Base-by-base conservation (phyloP, 305 asterid genomes). In the Stenogyne calaminthoides region DNA sequence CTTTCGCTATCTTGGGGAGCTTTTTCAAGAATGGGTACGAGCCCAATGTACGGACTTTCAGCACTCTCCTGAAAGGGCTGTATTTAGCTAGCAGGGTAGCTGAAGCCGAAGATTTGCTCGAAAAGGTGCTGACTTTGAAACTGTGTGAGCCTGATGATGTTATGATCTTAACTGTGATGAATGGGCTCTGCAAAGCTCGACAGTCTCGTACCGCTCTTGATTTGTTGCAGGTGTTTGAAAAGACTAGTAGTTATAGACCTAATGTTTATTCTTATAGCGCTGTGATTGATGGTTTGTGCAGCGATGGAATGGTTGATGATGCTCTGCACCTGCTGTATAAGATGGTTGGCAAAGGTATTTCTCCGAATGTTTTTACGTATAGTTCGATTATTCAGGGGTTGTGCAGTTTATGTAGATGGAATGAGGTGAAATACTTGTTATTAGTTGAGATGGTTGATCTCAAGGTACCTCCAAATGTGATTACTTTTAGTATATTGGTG, bases 111-210 rank as follows among this genome's bases (percentile, higher is more conserved):
- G 34, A 59, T 3, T 58, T 77, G n/a, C 70, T 80, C 25, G 20
- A 54, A 7, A 77, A 69, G 71, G 18, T 77, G 14, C 22, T 69
- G 5, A 47, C 15, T 6, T 36, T 55, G 20, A 57, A 69, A 9
- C 18, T 73, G 1, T 80, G 81, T 27, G 72, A 80, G 63, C 76
- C 66, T 11, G 10, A 63, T 49, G 64, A 49, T 18, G 44, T 72
- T 12, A 49, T 34, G 49, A 37, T 64, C 49, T 42, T 22, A 0
- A 69, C 74, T 2, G 76, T 76, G 37, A 49, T 76, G 7, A 39
- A 36, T 36, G 67, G 67, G 67, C 67, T 62, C 32, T 75, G 72
- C 62, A 71, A 67, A 66, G 59, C 46, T 16, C 71, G 81, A 29
- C 37, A 29, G 22, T 46, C 76, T 52, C 65, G 16, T 25, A 55